Conservation (phyloP, 1,284 basidiomycete species). For the Moesziomyces parantarcticus region DNA sequence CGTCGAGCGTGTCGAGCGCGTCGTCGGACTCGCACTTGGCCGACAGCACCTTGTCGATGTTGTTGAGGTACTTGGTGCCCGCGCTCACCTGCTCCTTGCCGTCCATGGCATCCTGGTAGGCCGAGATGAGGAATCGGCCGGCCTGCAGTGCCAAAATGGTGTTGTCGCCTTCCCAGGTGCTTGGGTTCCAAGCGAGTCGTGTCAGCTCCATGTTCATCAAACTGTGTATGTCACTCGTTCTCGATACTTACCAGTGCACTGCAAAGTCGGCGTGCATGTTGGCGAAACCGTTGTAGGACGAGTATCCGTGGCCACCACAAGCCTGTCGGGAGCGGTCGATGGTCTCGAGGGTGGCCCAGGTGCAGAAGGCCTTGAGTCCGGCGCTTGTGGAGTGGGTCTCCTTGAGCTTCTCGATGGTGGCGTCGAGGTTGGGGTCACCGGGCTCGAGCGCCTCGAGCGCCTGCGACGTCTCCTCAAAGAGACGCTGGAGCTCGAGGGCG, state of each 20-base stretch:
- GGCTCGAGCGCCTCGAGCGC: slow-evolving; percentile 72
- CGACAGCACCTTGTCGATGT: slow-evolving; percentile 67
- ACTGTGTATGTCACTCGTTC: too few species aligned
- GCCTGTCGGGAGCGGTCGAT: slow-evolving; percentile 73
- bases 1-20: slow-evolving; percentile 69
- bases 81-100: slow-evolving; percentile 69
- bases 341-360: slow-evolving; percentile 73
- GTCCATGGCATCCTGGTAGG: slow-evolving; percentile 70
- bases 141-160: slow-evolving; percentile 72
- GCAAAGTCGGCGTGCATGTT: slow-evolving; percentile 72
- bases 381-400: slow-evolving; percentile 74
- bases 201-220: too few species aligned
- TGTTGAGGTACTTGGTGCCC: slow-evolving; percentile 71
- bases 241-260: slow-evolving; percentile 60
- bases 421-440: slow-evolving; percentile 65
- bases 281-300: slow-evolving; percentile 72
- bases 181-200: too few species aligned
- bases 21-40: slow-evolving; percentile 69
- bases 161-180: slow-evolving; percentile 74
- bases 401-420: slow-evolving; percentile 71
- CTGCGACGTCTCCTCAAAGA: slow-evolving; percentile 69
- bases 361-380: slow-evolving; percentile 74
- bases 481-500: slow-evolving; percentile 69
- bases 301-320: slow-evolving; percentile 74
- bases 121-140: slow-evolving; percentile 71